Evolutionary conservation across 371 early-diverging fungal species (phyloP).

Genomic region (Rhizopus stolonifer): DNA sequence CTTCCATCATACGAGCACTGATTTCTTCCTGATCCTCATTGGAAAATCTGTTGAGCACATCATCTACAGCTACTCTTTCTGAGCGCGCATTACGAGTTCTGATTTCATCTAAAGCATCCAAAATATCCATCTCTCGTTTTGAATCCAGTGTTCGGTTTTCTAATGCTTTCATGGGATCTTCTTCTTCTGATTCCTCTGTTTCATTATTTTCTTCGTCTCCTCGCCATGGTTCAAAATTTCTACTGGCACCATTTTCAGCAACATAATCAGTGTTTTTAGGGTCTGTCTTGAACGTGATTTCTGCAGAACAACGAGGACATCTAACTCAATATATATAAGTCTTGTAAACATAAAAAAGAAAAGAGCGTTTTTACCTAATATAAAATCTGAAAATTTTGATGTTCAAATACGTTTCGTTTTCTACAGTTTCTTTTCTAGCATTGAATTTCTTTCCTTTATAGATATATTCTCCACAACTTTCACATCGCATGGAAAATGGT

Average conservation of each 20-base stretch:
- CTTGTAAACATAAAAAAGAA: not conserved
- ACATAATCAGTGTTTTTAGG: constrained; percentile 95
- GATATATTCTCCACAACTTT: constrained; percentile 93
- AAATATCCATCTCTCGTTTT: constrained; percentile 94
- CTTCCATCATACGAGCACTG: constrained; percentile 37
- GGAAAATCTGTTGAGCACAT: constrained; percentile 55
- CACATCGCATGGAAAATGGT: constrained; percentile 98
- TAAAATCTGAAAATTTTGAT: constrained; percentile 95
- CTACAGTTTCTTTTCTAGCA: constrained; percentile 88
- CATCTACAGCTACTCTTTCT: constrained; percentile 75
- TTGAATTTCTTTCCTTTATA: constrained; percentile 98
- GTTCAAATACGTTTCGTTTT: constrained; percentile 80
- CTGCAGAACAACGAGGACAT: constrained; percentile 93
- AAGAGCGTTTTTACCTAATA: constrained; percentile 55
- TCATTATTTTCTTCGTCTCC: constrained; percentile 73
- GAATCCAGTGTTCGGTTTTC: constrained; percentile 92
- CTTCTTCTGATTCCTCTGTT: constrained; percentile 67
- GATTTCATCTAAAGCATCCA: constrained; percentile 95
- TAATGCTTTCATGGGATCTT: constrained; percentile 91
- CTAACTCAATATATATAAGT: constrained; percentile 21
- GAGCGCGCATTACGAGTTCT: constrained; percentile 81
- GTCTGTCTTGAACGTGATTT: constrained; percentile 98
- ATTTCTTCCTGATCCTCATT: constrained; percentile 41
- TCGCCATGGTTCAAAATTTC: constrained; percentile 98
- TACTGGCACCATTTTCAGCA: constrained; percentile 88